Percentiles rank a stretch among this genome's conserved stretches.
These are phyloP conservation scores for Pseudocercospora musae DNA, from an alignment of 2,329 filamentous ascomycete species.

Conservation along the genomic window DNA sequence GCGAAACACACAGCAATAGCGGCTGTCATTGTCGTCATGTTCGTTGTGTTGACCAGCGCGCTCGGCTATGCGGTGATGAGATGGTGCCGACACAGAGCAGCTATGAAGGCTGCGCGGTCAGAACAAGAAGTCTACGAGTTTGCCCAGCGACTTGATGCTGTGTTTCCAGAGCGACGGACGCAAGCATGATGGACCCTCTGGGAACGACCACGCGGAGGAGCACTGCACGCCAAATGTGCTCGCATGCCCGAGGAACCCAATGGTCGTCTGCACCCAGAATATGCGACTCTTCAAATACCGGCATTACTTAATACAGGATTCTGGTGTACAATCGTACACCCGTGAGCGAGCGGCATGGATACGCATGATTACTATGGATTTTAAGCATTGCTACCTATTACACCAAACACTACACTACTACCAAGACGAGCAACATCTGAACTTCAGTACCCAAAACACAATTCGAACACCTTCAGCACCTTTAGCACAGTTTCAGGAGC, in stretches of 20 bases:
- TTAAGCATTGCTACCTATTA: background rate
- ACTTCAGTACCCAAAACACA: background rate
- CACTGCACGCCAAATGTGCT: no score
- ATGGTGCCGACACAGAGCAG: background rate
- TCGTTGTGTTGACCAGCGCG: background rate
- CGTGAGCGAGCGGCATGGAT: background rate
- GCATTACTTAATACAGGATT: background rate
- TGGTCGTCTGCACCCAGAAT: no score
- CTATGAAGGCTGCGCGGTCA: background rate
- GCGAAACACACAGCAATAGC: background rate
- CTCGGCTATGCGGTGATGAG: background rate
- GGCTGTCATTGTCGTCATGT: background rate
- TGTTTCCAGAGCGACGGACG: background rate
- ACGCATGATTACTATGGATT: background rate
- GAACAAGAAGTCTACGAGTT: background rate
- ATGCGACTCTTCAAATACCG: background rate
- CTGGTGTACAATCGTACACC: background rate
- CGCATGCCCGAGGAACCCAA: background rate
- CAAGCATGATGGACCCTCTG: background rate
- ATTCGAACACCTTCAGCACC: background rate
- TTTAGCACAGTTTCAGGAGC: no score
- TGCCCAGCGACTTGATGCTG: background rate
- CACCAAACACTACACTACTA: background rate
- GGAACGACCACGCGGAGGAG: background rate
- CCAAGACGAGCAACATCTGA: background rate